phyloP scores from a whole-genome alignment of 2,329 filamentous ascomycete genomes.

The Fusarium anguioides region DNA sequence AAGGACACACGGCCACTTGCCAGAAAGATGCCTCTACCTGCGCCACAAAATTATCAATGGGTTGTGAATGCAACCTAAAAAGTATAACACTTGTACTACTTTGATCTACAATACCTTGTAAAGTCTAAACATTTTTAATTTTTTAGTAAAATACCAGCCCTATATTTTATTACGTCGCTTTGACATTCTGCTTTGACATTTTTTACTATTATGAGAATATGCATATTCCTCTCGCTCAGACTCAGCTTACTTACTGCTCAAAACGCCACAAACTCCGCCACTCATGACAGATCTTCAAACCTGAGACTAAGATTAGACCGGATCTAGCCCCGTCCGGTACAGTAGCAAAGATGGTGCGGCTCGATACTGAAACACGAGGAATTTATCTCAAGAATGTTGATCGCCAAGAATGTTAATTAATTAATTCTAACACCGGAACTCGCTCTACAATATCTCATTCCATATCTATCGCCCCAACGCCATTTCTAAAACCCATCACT shows the following conservation, averaged over 20 bases:
- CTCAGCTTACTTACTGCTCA: neutral
- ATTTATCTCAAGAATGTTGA: neutral
- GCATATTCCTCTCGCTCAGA: neutral
- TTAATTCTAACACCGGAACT: constrained; percentile 8
- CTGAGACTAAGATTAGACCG: constrained; percentile 8
- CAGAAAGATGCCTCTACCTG: constrained; percentile 8
- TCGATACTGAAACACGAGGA: constrained; percentile 17
- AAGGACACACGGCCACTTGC: neutral
- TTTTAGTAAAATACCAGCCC: neutral
- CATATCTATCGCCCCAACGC: constrained; percentile 24
- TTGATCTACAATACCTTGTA: neutral
- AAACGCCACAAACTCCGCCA: constrained; percentile 25
- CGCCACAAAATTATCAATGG: constrained; percentile 25
- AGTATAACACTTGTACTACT: constrained; percentile 12
- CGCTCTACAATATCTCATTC: constrained; percentile 16
- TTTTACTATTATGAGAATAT: neutral
- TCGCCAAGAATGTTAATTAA: neutral
- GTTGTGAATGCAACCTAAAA: constrained; percentile 15
- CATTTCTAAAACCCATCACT: neutral
- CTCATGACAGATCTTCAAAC: constrained; percentile 19
- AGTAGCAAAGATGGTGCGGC: constrained; percentile 1
- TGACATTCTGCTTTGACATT: neutral
- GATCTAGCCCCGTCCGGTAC: constrained; percentile 14
- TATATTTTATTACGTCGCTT: no score
- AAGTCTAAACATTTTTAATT: neutral